phyloP scores from a whole-genome alignment of 108 stramenopile genomes.

The Cyclotella atomus region DNA sequence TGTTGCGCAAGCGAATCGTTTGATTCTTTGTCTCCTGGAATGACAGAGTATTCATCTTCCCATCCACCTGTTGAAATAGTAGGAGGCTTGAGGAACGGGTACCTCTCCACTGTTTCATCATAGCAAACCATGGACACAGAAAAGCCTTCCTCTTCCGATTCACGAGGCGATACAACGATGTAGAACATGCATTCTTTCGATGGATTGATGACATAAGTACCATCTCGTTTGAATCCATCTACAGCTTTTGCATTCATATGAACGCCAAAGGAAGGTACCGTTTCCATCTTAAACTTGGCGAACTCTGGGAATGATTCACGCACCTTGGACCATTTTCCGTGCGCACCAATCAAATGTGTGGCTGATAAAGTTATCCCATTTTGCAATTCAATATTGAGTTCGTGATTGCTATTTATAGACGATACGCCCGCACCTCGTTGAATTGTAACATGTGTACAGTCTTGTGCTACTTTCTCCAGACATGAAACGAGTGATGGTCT shows the following conservation, averaged over 20 bases:
- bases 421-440: background rate
- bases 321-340: conserved; percentile 16
- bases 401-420: background rate
- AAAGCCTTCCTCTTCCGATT: background rate
- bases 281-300: background rate
- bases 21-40: background rate
- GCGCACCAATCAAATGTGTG: conserved; percentile 10
- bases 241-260: conserved; percentile 13
- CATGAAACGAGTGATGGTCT: background rate
- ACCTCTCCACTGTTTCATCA: conserved; percentile 17
- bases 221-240: background rate
- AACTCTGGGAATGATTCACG: conserved; percentile 9
- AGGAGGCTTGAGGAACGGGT: conserved; percentile 21
- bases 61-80: background rate
- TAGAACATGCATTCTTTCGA: conserved; percentile 26
- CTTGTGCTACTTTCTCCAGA: background rate
- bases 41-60: conserved; percentile 19
- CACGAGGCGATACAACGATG: conserved; percentile 13
- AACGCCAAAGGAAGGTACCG: conserved; percentile 10
- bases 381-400: background rate
- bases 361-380: conserved; percentile 1
- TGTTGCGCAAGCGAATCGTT: background rate
- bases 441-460: background rate
- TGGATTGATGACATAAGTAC: background rate
- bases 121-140: conserved; percentile 31